phyloP scores from a whole-genome alignment of 2,329 filamentous ascomycete species.

The Phaeosphaeria sp. region DNA sequence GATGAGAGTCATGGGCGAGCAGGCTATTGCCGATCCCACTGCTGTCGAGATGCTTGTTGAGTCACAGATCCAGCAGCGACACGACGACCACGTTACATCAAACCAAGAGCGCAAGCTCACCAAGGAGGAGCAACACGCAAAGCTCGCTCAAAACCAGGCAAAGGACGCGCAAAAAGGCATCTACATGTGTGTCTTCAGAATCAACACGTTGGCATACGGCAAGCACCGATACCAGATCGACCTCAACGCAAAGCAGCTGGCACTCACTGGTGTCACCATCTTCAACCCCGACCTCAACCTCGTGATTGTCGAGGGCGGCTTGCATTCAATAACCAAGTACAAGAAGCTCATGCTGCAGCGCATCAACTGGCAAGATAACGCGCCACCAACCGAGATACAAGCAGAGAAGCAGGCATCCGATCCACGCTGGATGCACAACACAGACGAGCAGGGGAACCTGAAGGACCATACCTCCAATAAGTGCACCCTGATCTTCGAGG shows the following conservation, averaged over 20 bases:
- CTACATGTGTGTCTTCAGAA: conserved; percentile 84
- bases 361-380: conserved; percentile 93
- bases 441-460: conserved; percentile 77
- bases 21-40: conserved; percentile 93
- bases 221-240: conserved; percentile 93
- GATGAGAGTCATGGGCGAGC: conserved; percentile 94
- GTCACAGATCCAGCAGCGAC: conserved; percentile 86
- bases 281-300: conserved; percentile 89
- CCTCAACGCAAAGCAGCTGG: conserved; percentile 88
- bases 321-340: conserved; percentile 81
- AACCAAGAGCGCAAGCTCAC: conserved; percentile 89
- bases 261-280: conserved; percentile 87
- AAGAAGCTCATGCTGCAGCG: conserved; percentile 93
- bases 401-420: conserved; percentile 67
- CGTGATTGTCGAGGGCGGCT: conserved; percentile 89
- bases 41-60: conserved; percentile 95
- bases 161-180: conserved; percentile 88
- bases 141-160: conserved; percentile 81
- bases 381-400: conserved; percentile 66
- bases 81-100: conserved; percentile 74
- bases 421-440: conserved; percentile 76
- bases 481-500: conserved; percentile 87
- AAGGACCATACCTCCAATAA: conserved; percentile 84
- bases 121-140: conserved; percentile 85
- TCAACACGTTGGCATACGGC: conserved; percentile 87